Evolutionary conservation across 345 rosid species (phyloP).

Genomic region (Bretschneidera sinensis): DNA sequence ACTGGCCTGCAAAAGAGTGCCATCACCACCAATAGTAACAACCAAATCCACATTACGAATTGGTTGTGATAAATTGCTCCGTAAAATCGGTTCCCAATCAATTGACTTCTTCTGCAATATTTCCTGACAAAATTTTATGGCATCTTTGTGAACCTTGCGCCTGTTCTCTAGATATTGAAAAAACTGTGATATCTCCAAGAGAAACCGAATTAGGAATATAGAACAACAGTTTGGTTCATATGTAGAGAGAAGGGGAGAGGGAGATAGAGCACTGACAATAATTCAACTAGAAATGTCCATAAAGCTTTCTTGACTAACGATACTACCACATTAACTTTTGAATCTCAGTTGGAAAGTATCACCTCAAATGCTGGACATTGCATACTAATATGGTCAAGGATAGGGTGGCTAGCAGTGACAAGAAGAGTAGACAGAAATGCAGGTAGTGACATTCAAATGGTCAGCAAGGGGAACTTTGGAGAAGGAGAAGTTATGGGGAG

Average conservation of each 20-base stretch:
- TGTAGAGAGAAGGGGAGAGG: neutral
- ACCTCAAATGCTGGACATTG: no score
- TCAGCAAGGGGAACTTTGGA: no score
- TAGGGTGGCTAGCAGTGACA: neutral
- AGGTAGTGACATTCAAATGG: no score
- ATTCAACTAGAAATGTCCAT: neutral
- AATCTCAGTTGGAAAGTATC: neutral
- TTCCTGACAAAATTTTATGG: slow-evolving; percentile 61
- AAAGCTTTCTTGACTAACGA: no score
- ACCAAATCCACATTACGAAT: slow-evolving; percentile 74
- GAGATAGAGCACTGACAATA: neutral
- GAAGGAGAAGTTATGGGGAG: no score
- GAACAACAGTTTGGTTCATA: neutral
- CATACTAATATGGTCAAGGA: neutral
- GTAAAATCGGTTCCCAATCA: slow-evolving; percentile 60
- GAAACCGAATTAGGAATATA: neutral
- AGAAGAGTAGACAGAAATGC: no score
- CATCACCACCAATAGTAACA: slow-evolving; percentile 89
- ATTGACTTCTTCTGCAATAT: slow-evolving; percentile 56
- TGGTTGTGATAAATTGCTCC: slow-evolving; percentile 45
- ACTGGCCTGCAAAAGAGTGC: slow-evolving; percentile 90
- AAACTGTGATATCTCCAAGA: slow-evolving; percentile 30
- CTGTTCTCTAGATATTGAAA: slow-evolving; percentile 61
- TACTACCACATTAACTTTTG: no score
- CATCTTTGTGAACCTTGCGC: slow-evolving; percentile 62